Evolutionary conservation across 2,329 filamentous ascomycete species (phyloP).

Genomic region (Acrocalymma vagum): DNA sequence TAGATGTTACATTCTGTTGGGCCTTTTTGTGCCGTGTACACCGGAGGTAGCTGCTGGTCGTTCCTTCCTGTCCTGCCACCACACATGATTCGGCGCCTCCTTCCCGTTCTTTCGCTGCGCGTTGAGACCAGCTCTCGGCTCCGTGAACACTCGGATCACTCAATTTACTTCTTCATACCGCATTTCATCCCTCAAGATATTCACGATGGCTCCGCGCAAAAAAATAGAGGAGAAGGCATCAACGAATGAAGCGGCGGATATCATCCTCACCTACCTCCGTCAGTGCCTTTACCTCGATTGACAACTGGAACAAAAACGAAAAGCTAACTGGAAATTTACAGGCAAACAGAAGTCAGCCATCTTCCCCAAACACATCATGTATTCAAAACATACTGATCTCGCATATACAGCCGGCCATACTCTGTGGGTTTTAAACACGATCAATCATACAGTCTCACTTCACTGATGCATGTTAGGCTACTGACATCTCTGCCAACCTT

Average conservation of each 20-base stretch:
- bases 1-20: no score
- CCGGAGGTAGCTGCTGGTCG: no score
- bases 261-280: conserved; percentile 62
- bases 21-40: no score
- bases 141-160: no score
- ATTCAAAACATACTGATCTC: conserved; percentile 38
- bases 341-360: conserved; percentile 58
- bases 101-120: no score
- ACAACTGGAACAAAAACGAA: background rate
- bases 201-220: conserved; percentile 47
- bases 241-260: conserved; percentile 46
- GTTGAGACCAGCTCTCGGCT: no score
- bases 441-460: background rate
- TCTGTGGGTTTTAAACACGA: conserved; percentile 50
- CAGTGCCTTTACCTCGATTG: conserved; percentile 28
- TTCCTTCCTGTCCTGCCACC: no score
- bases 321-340: conserved; percentile 28
- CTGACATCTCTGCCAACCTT: conserved; percentile 68
- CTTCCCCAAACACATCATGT: conserved; percentile 35
- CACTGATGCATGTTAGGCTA: conserved; percentile 47
- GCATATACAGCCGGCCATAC: conserved; percentile 58
- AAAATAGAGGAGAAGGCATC: conserved; percentile 46
- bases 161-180: background rate
- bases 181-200: conserved; percentile 1
- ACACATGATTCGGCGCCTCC: no score